A percentile compares a stretch with the other conserved stretches of the same genome.
phyloP scores from a whole-genome alignment of 805 yeast species.

The Maudiozyma barnettii region DNA sequence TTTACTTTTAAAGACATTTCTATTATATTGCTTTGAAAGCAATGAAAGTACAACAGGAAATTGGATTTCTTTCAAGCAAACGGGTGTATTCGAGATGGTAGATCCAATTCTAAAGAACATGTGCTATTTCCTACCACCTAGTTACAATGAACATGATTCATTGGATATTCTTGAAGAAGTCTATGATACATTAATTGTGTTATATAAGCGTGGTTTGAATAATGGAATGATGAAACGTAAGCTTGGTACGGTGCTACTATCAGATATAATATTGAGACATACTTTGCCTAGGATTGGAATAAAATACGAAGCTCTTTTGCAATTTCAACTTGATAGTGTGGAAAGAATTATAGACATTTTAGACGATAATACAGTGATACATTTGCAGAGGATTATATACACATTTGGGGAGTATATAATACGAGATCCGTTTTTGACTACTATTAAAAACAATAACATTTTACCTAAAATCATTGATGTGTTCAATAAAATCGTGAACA shows the following conservation, averaged over 20 bases:
- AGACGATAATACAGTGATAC: slow-evolving; percentile 6
- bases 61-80: slow-evolving; percentile 18
- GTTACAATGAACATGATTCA: slow-evolving; percentile 12
- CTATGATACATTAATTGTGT: slow-evolving; percentile 16
- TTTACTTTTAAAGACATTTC: slow-evolving; percentile 11
- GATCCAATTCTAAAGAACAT: slow-evolving; percentile 20
- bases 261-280: slow-evolving; percentile 19
- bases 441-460: slow-evolving; percentile 10
- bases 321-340: slow-evolving; percentile 6
- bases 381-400: slow-evolving; percentile 20
- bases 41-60: slow-evolving; percentile 3
- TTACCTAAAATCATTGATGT: not conserved
- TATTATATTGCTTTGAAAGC: slow-evolving; percentile 10
- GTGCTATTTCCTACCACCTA: slow-evolving; percentile 25
- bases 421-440: slow-evolving; percentile 22
- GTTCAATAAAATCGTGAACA: slow-evolving; percentile 5
- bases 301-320: slow-evolving; percentile 14
- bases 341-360: slow-evolving; percentile 1
- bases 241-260: slow-evolving; percentile 9
- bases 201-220: slow-evolving; percentile 10
- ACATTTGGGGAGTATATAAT: slow-evolving; percentile 23
- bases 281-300: slow-evolving; percentile 20
- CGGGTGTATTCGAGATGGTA: slow-evolving; percentile 20
- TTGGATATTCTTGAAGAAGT: slow-evolving; percentile 11
- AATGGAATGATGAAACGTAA: slow-evolving; percentile 6